phyloP scores from a whole-genome alignment of 2,329 filamentous ascomycete species.

The Diplocarpon mali region DNA sequence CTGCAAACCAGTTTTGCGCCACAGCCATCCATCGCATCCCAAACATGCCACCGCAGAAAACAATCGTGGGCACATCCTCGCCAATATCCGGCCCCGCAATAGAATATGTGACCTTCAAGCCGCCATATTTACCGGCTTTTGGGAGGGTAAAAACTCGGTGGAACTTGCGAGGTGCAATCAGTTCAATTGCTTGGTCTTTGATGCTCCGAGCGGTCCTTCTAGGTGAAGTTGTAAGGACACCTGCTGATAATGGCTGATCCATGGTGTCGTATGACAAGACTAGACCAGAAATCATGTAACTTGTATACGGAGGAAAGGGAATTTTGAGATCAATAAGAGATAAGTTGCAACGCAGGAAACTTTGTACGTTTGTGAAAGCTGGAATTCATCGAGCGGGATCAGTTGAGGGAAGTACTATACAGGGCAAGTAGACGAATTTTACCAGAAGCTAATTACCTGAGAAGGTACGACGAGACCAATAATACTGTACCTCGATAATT shows the following conservation, averaged over 20 bases:
- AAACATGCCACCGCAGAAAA: constrained; percentile 32
- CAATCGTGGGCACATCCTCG: constrained; percentile 23
- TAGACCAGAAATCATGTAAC: neutral
- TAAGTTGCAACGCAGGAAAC: too few species aligned
- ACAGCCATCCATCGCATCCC: constrained; percentile 26
- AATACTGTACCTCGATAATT: neutral
- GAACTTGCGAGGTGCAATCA: constrained; percentile 17
- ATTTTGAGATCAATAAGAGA: neutral
- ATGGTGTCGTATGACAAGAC: neutral
- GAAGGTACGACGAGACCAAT: constrained; percentile 3
- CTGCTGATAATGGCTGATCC: neutral
- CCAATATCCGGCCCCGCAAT: constrained; percentile 19
- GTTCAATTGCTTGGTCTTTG: constrained; percentile 9
- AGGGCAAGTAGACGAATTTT: neutral
- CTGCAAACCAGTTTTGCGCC: constrained; percentile 24
- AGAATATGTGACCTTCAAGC: constrained; percentile 21
- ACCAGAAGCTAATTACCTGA: neutral
- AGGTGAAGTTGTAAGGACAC: neutral
- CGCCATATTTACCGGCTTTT: constrained; percentile 15
- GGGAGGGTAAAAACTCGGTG: constrained; percentile 20
- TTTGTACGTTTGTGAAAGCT: too few species aligned
- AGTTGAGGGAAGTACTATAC: neutral
- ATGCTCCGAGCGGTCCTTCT: neutral
- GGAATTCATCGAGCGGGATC: neutral
- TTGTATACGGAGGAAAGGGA: neutral